phyloP scores from a whole-genome alignment of 148 eudicot species.

The Heliosperma pusillum region DNA sequence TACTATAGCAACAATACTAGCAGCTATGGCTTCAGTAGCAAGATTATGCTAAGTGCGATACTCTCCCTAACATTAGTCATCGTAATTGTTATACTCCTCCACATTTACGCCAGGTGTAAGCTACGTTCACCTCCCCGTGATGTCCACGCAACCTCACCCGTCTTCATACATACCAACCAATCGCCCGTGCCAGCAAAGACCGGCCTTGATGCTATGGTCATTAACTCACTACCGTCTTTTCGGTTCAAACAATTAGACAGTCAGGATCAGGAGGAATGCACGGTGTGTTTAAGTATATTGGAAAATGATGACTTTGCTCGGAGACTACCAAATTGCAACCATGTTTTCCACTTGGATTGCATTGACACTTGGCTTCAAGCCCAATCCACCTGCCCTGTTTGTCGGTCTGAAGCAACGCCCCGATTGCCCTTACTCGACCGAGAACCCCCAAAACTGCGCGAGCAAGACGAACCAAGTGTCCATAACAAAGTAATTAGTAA shows the following conservation, averaged over 20 bases:
- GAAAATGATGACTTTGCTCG: conserved; percentile 40
- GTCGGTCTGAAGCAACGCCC: conserved; percentile 52
- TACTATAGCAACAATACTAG: neutral
- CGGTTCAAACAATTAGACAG: conserved; percentile 23
- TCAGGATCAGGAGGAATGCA: conserved; percentile 27
- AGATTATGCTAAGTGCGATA: neutral
- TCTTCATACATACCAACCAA: neutral
- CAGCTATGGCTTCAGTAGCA: neutral
- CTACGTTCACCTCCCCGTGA: conserved; percentile 8
- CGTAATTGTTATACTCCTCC: neutral
- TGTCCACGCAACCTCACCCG: conserved; percentile 1
- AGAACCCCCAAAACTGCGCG: conserved; percentile 35
- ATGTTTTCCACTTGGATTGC: conserved; percentile 56
- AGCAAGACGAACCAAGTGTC: neutral
- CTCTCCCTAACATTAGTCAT: conserved; percentile 2
- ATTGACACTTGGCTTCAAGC: conserved; percentile 48
- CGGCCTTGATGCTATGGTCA: conserved; percentile 50
- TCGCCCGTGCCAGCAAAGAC: conserved; percentile 5
- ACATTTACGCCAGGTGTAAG: neutral
- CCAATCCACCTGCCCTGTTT: conserved; percentile 54
- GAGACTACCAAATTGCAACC: conserved; percentile 52
- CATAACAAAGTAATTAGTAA: neutral
- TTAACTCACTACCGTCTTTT: conserved; percentile 38
- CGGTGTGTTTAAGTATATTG: conserved; percentile 43
- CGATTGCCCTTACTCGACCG: conserved; percentile 21